Base-by-base conservation (phyloP, 129 eudicot species). In the Deinandra increscens region DNA sequence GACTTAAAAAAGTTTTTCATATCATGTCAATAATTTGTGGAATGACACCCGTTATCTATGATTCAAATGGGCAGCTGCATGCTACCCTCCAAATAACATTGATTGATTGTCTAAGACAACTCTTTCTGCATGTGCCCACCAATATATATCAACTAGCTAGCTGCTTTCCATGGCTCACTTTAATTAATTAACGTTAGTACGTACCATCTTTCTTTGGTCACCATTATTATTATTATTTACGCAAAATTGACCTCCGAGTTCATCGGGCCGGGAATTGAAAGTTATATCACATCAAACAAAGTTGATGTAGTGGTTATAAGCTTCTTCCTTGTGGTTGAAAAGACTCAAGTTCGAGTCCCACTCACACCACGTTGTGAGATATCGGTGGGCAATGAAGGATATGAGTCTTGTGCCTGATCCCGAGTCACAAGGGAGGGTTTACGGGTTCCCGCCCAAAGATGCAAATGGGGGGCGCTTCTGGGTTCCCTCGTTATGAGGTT, bases 31-130 rank as follows among this genome's bases (percentile, higher is more conserved):
- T 76, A 42, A 23, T 3, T 26, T 66, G 74, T 67, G 44, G 69
- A 75, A 75, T 59, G 80, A 66, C 80, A 68, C 75, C 74, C 63
- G n/a, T n/a, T n/a, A n/a, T n/a, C n/a, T n/a, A n/a, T n/a, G 60
- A 34, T 58, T 73, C 43, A 64, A 34, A 26, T 64, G 51, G 78
- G 64, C 64, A 58, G 55, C 3, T 37, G 54, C n/a, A n/a, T n/a
- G n/a, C 64, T 9, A 9, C 15, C 34, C 48, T 56, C 19, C 69
- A 59, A 76, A 60, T 76, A n/a, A n/a, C 55, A 76, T 76, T 60
- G 44, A 75, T 68, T 59, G 54, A 20, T 50, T 50, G 78, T 33
- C 55, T 63, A 73, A 41, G 42, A 69, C 18, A 68, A 75, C 80
- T 68, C 54, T 59, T 76, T 74, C 59, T 68, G 69, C 80, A 68